A percentile compares a stretch with the other conserved stretches of the same genome.
Conservation (phyloP, 1,284 basidiomycete species). For the Acaromyces ingoldii region DNA sequence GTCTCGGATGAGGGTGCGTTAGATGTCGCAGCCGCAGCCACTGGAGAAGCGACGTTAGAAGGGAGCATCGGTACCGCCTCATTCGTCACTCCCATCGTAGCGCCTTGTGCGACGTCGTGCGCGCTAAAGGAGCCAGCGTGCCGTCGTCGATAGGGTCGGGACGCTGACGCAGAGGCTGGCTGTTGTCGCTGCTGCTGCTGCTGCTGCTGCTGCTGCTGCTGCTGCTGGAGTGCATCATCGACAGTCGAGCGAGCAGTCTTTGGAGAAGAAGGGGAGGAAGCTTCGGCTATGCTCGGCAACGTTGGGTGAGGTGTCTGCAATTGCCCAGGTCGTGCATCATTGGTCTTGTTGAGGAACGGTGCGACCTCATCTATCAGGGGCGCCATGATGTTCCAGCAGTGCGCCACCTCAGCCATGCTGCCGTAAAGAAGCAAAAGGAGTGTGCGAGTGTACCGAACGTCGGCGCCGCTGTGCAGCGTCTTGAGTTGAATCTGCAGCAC, state of each 20-base stretch:
- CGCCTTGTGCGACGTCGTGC: slow-evolving; percentile 37
- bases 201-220: too few species aligned
- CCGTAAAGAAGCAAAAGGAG: slow-evolving; percentile 84
- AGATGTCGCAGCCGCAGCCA: too few species aligned
- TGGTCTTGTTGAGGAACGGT: slow-evolving; percentile 23
- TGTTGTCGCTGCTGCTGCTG: too few species aligned
- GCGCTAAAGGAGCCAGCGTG: slow-evolving; percentile 45
- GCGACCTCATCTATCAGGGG: slow-evolving; percentile 67
- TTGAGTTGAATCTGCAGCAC: slow-evolving; percentile 77
- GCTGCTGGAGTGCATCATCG: too few species aligned
- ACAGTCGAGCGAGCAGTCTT: neutral
- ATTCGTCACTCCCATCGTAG: slow-evolving; percentile 23
- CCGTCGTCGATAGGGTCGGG: slow-evolving; percentile 17
- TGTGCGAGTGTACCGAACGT: slow-evolving; percentile 81
- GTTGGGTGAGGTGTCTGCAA: slow-evolving; percentile 16
- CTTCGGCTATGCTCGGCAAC: slow-evolving; percentile 43
- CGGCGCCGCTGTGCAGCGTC: slow-evolving; percentile 64
- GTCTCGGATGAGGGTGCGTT: too few species aligned
- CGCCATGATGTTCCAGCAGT: slow-evolving; percentile 75
- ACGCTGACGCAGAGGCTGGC: neutral
- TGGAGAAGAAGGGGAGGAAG: slow-evolving; percentile 18
- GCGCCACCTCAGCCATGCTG: slow-evolving; percentile 78
- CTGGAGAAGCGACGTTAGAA: too few species aligned
- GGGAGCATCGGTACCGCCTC: neutral
- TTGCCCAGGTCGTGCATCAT: slow-evolving; percentile 14